Conservation (phyloP, 495 filamentous ascomycete species). For the Penicillium longicatenatum region DNA sequence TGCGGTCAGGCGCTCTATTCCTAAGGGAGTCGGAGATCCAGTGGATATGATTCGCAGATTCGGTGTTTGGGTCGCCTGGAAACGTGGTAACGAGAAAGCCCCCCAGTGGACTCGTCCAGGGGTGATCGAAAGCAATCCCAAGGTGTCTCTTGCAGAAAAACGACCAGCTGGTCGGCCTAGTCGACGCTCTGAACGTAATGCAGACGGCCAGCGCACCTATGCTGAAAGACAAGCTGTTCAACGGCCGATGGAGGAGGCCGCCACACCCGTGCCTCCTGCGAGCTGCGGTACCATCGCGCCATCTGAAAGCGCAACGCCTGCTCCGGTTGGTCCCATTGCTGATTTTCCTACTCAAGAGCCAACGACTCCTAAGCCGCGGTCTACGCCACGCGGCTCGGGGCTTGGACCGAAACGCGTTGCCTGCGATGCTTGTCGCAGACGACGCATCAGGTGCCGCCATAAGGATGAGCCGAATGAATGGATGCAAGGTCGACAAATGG, state of each 20-base stretch:
- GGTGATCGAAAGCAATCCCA: slow-evolving; percentile 47
- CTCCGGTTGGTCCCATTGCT: slow-evolving; percentile 16
- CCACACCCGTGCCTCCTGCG: slow-evolving; percentile 17
- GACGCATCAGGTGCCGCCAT: slow-evolving; percentile 56
- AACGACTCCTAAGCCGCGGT: slow-evolving; percentile 33
- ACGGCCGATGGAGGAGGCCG: slow-evolving; percentile 34
- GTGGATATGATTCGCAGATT: slow-evolving; percentile 62
- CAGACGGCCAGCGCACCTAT: slow-evolving; percentile 47
- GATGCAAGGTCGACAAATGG: slow-evolving; percentile 31
- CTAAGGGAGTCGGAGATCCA: slow-evolving; percentile 63
- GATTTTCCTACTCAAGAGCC: slow-evolving; percentile 31
- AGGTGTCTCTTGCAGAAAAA: slow-evolving; percentile 45
- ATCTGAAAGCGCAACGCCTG: slow-evolving; percentile 25
- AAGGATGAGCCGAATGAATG: slow-evolving; percentile 48
- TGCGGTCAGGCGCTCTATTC: slow-evolving; percentile 65
- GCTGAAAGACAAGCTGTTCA: slow-evolving; percentile 49
- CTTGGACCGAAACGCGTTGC: slow-evolving; percentile 54
- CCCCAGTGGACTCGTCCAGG: slow-evolving; percentile 65
- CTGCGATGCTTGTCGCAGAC: slow-evolving; percentile 57
- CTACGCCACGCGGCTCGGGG: slow-evolving; percentile 39
- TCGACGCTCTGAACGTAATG: slow-evolving; percentile 48
- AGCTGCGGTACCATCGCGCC: slow-evolving; percentile 19
- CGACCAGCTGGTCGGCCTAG: slow-evolving; percentile 46
- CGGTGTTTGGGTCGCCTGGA: slow-evolving; percentile 74
- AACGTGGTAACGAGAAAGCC: slow-evolving; percentile 68